Base-by-base conservation (phyloP, 345 rosid genomes). In the Moringa oleifera region DNA sequence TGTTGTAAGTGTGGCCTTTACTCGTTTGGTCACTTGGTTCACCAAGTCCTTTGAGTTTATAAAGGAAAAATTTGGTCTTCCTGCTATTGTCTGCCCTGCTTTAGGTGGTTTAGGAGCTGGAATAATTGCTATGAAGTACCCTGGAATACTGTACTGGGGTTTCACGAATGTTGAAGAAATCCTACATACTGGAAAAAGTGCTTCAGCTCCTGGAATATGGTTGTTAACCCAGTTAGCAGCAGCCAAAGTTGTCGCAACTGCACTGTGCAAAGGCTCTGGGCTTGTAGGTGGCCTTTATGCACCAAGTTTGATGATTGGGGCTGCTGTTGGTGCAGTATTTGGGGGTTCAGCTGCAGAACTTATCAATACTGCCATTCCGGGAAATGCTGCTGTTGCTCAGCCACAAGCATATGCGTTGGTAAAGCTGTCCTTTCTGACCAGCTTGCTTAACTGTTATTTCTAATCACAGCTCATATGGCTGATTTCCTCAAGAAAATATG, bases 331-430 rank as follows among this genome's bases (percentile, higher is more conserved):
- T 69, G 99, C 99, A 68, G 97, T 90, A 62, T 94, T 94, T 85
- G 97, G 99, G 36, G 96, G 99, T 55, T 90, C 82, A 31, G 97
- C 97, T 67, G 93, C 98, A 46, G 85, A 84, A 79, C 66, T 92
- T 60, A 85, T 92, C 62, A 89, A 92, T 81, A 79, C 82, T 66
- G 91, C 98, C 52, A 86, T 94, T 82, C 97, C 99, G 31, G 96
- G 99, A 69, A 88, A 90, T 81, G 94, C 89, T 73, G 91, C 99
- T 57, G 89, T 94, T 61, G 97, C 97, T 25, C 88, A 94, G 81
- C 99, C 99, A 54, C 99, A 90, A 78, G 99, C 99, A 61, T 94
- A 94, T 71, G 99, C 97, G 36, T 77, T 94, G 99, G 99, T 94
- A 84, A 59, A 51, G 49, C 70, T 61, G 62, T 56, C 70, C 45